Evolutionary conservation across 371 early-diverging fungal genomes (phyloP), one percentile per base, ranked within the genome.

Genomic region (Saksenaea oblongispora): DNA sequence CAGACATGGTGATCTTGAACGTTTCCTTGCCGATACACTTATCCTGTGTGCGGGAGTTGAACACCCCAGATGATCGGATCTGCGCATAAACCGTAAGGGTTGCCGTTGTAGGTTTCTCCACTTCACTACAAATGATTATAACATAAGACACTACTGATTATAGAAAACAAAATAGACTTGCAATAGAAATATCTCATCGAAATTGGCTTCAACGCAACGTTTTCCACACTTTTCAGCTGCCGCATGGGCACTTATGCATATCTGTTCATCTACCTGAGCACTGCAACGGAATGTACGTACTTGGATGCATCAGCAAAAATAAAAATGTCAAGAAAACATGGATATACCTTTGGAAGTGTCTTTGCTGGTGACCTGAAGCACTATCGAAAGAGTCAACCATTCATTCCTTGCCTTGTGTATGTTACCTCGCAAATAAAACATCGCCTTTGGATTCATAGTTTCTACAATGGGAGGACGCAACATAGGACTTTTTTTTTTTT

Each of bases 151-250:
- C 37, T n/a, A n/a, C n/a, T n/a, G 35, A 24, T 31, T 18, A 26
- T 22, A 54, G 22, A 37, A 9, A 1, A 8, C 9, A n/a, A 28
- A 3, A 1, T n/a, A 51, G 36, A 53, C 58, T 69, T 71, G 55
- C 75, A 75, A 71, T 65, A 75, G 26, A 55, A 75, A 75, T 14
- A 72, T 71, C 54, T 75, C 75, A 54, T 75, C 75, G 59, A 75
- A 75, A 22, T 69, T 69, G 15, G 69, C 70, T 55, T 65, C 63
- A 1, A 67, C 59, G 28, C 69, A 59, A 41, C 69, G 62, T 41
- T 69, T 75, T 24, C 75, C 75, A 2, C 63, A 63, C 47, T 71
- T 71, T 42, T 64, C 69, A 53, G 65, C 65, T 0, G 63, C 55
- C 13, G 61, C 65, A 55, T 56, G 59, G 4, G 69, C 63, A 53